Base-by-base conservation (phyloP, 225 moss, liverwort and hornwort genomes). In the Pseudoscleropodium purum region DNA sequence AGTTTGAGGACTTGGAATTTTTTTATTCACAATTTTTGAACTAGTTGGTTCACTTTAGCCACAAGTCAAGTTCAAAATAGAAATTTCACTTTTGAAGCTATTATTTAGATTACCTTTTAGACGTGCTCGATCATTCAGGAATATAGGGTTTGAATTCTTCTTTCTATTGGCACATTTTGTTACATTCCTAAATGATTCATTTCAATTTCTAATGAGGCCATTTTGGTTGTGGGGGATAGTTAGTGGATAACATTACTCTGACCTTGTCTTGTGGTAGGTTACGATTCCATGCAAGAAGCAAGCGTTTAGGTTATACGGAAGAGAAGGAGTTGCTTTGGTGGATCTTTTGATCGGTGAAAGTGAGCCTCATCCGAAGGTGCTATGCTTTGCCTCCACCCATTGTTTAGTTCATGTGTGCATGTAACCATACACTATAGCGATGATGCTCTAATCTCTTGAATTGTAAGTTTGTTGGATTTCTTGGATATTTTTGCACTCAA, bases 251-350 rank as follows among this genome's bases (percentile, higher is more conserved):
- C 65, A 70, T 69, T 20, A 34, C 79, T n/a, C 79, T n/a, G 61
- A 69, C n/a, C 65, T 82, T 85, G 12, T 39, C 47, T 62, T 83
- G 75, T 88, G 78, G 74, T 82, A 99, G 97, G 97, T 97, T 68
- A 99, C 99, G 63, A 99, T 99, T 54, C 99, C 99, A n/a, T 96
- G 99, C 87, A 99, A 97, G 91, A 99, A 99, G 90, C 94, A 93
- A 87, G 93, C 94, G 60, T 99, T 95, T 85, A 91, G 99, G 88
- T 94, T 99, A 79, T 99, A 95, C 90, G 97, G 99, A 34, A 94
- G 90, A 84, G 96, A 96, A 83, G 97, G 95, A 79, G 96, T 96
- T 90, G 96, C 97, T 77, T 92, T 99, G 90, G 93, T 96, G 89
- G 99, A 99, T 85, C 94, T 99, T 89, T 90, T 99, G 95, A 88